These are phyloP conservation scores for Starmerella potacharoeniae DNA, from an alignment of 805 yeast genomes.

Conservation along the genomic window DNA sequence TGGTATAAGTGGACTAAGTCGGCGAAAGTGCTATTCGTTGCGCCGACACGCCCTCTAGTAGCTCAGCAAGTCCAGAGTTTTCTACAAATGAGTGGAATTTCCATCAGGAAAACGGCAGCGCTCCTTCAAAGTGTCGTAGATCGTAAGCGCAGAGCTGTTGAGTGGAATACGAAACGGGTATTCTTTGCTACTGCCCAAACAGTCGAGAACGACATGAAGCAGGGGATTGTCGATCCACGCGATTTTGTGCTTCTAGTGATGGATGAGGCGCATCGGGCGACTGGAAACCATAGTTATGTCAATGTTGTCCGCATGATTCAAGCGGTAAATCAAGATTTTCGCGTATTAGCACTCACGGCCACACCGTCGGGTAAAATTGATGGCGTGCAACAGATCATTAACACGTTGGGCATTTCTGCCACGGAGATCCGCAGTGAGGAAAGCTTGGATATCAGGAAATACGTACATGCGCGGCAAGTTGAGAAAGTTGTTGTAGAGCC, in stretches of 20 bases:
- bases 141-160: slow-evolving; percentile 46
- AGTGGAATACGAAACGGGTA: slow-evolving; percentile 70
- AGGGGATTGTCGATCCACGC: slow-evolving; percentile 68
- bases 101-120: slow-evolving; percentile 46
- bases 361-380: slow-evolving; percentile 87
- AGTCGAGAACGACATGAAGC: slow-evolving; percentile 74
- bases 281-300: slow-evolving; percentile 80
- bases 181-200: slow-evolving; percentile 96
- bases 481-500: slow-evolving; percentile 47
- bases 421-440: slow-evolving; percentile 81
- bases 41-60: slow-evolving; percentile 93
- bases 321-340: slow-evolving; percentile 51
- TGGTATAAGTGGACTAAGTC: slow-evolving; percentile 72
- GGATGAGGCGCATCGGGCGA: slow-evolving; percentile 94
- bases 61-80: slow-evolving; percentile 95
- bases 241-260: slow-evolving; percentile 64
- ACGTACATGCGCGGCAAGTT: slow-evolving; percentile 58
- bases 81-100: slow-evolving; percentile 73
- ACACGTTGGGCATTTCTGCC: slow-evolving; percentile 57
- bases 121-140: slow-evolving; percentile 40
- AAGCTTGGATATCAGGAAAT: slow-evolving; percentile 65
- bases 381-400: slow-evolving; percentile 75
- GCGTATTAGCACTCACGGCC: slow-evolving; percentile 84
- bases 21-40: slow-evolving; percentile 82
- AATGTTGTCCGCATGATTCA: slow-evolving; percentile 62